These are phyloP conservation scores for Trametes pubescens DNA, from an alignment of 1,284 basidiomycete genomes.

Conservation along the genomic window DNA sequence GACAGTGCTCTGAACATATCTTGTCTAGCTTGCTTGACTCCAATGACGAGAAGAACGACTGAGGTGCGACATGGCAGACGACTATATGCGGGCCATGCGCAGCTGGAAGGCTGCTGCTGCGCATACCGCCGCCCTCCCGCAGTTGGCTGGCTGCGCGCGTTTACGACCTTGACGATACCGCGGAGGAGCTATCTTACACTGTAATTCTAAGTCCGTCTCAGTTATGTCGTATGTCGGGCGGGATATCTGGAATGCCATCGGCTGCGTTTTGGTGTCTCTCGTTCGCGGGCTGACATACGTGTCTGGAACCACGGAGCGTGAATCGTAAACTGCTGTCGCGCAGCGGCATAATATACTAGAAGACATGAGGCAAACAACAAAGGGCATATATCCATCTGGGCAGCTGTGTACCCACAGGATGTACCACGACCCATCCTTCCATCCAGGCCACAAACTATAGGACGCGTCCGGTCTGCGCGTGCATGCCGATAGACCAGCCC, in stretches of 20 bases:
- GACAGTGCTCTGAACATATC: background rate
- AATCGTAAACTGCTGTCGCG: background rate
- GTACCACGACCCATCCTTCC: background rate
- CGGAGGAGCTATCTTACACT: slow-evolving; percentile 20
- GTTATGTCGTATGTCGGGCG: slow-evolving; percentile 11
- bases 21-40: slow-evolving; percentile 29
- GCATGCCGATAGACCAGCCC: background rate
- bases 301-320: background rate
- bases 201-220: slow-evolving; percentile 18
- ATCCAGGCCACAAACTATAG: slow-evolving; percentile 1
- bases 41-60: slow-evolving; percentile 32
- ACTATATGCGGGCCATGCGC: background rate
- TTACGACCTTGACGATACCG: slow-evolving; percentile 18
- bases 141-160: background rate
- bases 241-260: slow-evolving; percentile 16
- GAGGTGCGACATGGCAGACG: background rate
- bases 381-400: background rate
- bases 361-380: slow-evolving; percentile 5
- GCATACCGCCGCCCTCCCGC: background rate
- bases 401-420: background rate
- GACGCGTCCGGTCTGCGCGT: background rate
- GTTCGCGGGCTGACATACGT: background rate
- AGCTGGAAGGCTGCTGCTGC: background rate
- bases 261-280: background rate
- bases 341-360: slow-evolving; percentile 7